Conservation (phyloP, 257 asterid species). For the Galeopsis tetrahit region DNA sequence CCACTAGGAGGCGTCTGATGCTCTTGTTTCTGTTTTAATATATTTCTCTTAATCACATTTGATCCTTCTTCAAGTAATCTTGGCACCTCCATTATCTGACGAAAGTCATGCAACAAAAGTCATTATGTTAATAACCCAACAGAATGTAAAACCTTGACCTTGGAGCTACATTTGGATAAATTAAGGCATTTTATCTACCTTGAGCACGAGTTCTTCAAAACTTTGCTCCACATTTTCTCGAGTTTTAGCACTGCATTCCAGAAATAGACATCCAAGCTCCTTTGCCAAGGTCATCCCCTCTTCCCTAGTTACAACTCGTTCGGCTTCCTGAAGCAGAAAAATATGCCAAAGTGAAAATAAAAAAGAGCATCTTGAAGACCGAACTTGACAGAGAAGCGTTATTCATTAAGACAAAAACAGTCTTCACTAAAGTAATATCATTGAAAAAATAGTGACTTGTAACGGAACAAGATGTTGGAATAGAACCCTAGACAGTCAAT, state of each 20-base stretch:
- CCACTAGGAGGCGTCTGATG: conserved; percentile 50
- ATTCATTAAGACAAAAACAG: background rate
- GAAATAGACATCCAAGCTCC: conserved; percentile 78
- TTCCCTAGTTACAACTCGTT: conserved; percentile 77
- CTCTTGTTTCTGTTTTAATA: conserved; percentile 80
- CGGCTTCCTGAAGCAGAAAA: conserved; percentile 65
- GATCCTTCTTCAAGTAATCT: conserved; percentile 88
- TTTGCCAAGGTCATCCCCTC: conserved; percentile 76
- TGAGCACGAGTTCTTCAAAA: conserved; percentile 76
- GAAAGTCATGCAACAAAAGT: background rate
- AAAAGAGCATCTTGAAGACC: conserved; percentile 2
- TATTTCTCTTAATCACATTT: conserved; percentile 66
- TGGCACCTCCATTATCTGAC: conserved; percentile 95
- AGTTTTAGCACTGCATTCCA: conserved; percentile 93
- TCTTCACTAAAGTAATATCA: background rate
- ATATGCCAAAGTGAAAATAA: background rate
- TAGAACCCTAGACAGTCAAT: no score
- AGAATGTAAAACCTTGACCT: background rate
- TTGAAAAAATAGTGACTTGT: background rate
- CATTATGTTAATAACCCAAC: background rate
- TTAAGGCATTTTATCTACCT: conserved; percentile 50
- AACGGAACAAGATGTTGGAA: background rate
- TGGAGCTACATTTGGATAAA: background rate
- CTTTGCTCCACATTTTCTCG: conserved; percentile 84
- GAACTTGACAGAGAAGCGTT: background rate